These are phyloP conservation scores for Nissolia schottii DNA, from an alignment of 306 rosid species.

Conservation along the genomic window DNA sequence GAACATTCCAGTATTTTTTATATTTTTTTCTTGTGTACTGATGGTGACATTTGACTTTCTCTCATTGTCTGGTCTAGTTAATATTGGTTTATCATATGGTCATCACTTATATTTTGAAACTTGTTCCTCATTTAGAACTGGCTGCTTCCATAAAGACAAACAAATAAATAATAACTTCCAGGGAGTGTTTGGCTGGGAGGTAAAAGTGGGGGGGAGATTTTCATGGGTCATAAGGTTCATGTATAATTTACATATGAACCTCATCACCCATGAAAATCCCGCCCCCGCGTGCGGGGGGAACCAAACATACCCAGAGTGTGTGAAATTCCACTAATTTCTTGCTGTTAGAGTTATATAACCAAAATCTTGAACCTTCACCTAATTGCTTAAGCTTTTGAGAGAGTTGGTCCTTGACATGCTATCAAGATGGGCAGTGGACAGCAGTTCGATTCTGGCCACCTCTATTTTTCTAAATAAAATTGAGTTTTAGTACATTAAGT, in stretches of 20 bases:
- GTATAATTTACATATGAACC: too few species aligned
- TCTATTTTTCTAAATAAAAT: neutral
- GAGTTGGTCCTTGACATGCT: neutral
- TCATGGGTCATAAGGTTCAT: too few species aligned
- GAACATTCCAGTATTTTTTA: neutral
- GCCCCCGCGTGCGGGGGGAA: too few species aligned
- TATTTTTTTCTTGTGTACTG: slow-evolving; percentile 20
- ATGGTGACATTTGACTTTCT: slow-evolving; percentile 7
- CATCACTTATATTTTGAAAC: neutral
- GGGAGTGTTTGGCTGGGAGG: too few species aligned
- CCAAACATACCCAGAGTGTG: too few species aligned
- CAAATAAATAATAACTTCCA: neutral
- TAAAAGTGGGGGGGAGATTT: too few species aligned
- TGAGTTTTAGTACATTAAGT: neutral
- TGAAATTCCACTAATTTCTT: slow-evolving; percentile 7
- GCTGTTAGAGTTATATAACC: neutral
- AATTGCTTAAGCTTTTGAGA: neutral
- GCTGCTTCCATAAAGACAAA: neutral
- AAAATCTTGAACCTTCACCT: neutral
- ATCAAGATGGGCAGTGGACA: neutral
- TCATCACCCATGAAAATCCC: too few species aligned
- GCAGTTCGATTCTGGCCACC: neutral
- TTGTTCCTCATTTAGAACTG: slow-evolving; percentile 4
- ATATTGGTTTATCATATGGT: neutral
- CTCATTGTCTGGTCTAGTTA: slow-evolving; percentile 1